Percentiles rank a stretch among this genome's conserved stretches.
Evolutionary conservation across 106 monocot genomes (phyloP).

Genomic region (Gastrodia elata): DNA sequence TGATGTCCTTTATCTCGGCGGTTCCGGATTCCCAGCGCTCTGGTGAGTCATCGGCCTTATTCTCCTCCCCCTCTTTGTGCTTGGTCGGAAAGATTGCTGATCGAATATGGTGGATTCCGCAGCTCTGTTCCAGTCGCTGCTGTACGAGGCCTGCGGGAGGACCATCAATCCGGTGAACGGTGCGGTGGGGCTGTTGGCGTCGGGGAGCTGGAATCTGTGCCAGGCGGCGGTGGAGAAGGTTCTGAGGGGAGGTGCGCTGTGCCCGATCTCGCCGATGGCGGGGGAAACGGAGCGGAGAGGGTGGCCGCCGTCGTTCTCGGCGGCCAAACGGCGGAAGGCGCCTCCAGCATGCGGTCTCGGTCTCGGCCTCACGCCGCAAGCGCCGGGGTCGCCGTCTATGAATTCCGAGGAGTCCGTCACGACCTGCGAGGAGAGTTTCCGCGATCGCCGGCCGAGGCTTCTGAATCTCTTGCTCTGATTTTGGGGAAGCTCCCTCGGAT

Average conservation of each 20-base stretch:
- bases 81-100: background rate
- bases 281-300: background rate
- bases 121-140: slow-evolving; percentile 77
- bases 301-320: too few relatives aligned
- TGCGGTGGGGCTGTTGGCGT: slow-evolving; percentile 70
- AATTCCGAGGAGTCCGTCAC: slow-evolving; percentile 52
- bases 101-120: background rate
- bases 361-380: slow-evolving; percentile 17
- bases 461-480: slow-evolving; percentile 35
- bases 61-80: background rate
- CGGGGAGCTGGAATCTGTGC: slow-evolving; percentile 73
- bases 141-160: slow-evolving; percentile 76
- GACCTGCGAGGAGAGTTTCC: slow-evolving; percentile 29
- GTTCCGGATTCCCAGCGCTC: slow-evolving; percentile 40
- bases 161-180: slow-evolving; percentile 82
- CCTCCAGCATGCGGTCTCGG: background rate
- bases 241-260: slow-evolving; percentile 50
- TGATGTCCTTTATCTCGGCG: slow-evolving; percentile 53
- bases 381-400: slow-evolving; percentile 45
- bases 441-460: slow-evolving; percentile 17
- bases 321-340: background rate
- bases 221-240: slow-evolving; percentile 74
- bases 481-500: slow-evolving; percentile 5
- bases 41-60: slow-evolving; percentile 9
- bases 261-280: slow-evolving; percentile 24